Evolutionary conservation across 1,284 basidiomycete genomes (phyloP).

Genomic region (Sparassis latifolia): DNA sequence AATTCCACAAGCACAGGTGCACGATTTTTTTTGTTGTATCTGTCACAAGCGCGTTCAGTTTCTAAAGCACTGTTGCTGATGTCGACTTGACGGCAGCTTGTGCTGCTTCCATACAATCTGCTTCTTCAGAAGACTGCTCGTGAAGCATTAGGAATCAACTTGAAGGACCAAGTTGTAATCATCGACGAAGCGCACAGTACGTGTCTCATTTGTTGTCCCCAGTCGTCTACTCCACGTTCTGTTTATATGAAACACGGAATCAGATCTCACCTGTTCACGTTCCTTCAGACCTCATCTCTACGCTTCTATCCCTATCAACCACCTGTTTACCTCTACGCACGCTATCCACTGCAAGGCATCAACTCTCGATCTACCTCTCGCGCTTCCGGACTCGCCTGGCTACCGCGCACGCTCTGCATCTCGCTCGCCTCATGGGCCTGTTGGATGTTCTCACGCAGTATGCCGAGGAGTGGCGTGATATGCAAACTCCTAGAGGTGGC

Average conservation of each 20-base stretch:
- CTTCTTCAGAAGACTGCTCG: conserved; percentile 81
- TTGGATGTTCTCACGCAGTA: conserved; percentile 63
- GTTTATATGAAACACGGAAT: no score
- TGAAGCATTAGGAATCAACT: conserved; percentile 81
- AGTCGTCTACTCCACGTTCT: not conserved
- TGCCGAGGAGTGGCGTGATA: conserved; percentile 39
- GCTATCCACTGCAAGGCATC: conserved; percentile 62
- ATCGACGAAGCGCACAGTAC: conserved; percentile 96
- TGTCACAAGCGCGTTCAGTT: not conserved
- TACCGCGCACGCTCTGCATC: conserved; percentile 69
- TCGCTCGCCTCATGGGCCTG: conserved; percentile 74
- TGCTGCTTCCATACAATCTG: conserved; percentile 92
- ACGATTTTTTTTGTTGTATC: not conserved
- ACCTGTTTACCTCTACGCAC: conserved; percentile 56
- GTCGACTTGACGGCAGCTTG: conserved; percentile 44
- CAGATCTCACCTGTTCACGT: not conserved
- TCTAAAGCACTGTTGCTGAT: not conserved
- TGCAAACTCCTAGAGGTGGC: conserved; percentile 10
- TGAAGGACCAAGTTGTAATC: conserved; percentile 80
- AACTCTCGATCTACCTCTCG: conserved; percentile 75
- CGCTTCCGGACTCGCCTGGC: conserved; percentile 77
- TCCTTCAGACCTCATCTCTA: conserved; percentile 73
- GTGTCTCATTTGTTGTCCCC: conserved; percentile 22
- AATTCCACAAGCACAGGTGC: conserved; percentile 87
- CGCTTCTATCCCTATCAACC: conserved; percentile 83